These are phyloP conservation scores for Cinnamomum micranthum DNA, from an alignment of 164 flowering plant species.

Conservation along the genomic window DNA sequence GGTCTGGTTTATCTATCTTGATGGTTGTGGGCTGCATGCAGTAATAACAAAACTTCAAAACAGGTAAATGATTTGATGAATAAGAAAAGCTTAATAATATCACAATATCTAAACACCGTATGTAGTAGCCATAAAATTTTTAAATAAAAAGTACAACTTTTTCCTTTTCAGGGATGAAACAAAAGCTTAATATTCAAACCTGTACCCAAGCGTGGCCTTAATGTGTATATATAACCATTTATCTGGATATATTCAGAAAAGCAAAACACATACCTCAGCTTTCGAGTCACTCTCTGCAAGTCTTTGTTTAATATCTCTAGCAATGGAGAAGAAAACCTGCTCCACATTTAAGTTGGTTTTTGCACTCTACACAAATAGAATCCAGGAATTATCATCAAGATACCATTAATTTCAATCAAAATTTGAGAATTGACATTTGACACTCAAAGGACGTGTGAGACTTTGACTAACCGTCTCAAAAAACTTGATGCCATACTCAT, in stretches of 20 bases:
- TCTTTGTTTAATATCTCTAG: slow-evolving; percentile 52
- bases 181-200: no score
- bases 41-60: neutral
- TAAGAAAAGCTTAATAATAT: neutral
- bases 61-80: neutral
- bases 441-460: neutral
- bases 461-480: slow-evolving; percentile 45
- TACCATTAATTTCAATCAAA: neutral
- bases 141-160: no score
- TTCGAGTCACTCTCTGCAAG: slow-evolving; percentile 45
- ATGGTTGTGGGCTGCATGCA: slow-evolving; percentile 41
- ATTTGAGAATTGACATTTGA: neutral
- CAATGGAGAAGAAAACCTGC: slow-evolving; percentile 55
- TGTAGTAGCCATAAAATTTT: no score
- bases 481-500: slow-evolving; percentile 52
- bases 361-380: slow-evolving; percentile 38
- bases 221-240: no score
- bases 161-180: no score
- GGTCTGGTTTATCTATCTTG: slow-evolving; percentile 44
- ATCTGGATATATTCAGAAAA: no score
- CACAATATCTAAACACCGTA: neutral
- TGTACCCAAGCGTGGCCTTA: no score
- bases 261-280: slow-evolving; percentile 30
- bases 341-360: slow-evolving; percentile 55
- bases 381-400: neutral